Percentiles rank a stretch among this genome's conserved stretches.
Evolutionary conservation across 129 eudicot species (phyloP).

Genomic region (Pseudognaphalium luteoalbum): DNA sequence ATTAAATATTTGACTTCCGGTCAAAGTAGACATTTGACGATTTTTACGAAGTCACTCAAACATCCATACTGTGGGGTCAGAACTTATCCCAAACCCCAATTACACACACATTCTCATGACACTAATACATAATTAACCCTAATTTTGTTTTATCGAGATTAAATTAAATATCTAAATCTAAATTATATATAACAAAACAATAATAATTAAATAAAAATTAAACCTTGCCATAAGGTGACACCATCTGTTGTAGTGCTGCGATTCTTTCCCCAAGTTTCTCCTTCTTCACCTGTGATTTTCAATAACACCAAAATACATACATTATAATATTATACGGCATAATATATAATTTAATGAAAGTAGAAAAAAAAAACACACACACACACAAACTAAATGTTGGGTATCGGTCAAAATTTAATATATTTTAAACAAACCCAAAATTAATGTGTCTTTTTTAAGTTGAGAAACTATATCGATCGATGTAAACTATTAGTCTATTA

Average conservation of each 20-base stretch:
- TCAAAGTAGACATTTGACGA: slow-evolving; percentile 42
- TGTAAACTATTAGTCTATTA: background rate
- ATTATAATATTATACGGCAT: background rate
- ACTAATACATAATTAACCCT: slow-evolving; percentile 13
- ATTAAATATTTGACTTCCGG: slow-evolving; percentile 36
- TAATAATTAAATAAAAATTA: background rate
- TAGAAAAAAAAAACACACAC: background rate
- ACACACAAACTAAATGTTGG: background rate
- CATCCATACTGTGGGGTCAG: slow-evolving; percentile 46
- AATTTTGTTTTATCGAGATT: slow-evolving; percentile 19
- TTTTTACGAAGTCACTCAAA: slow-evolving; percentile 44
- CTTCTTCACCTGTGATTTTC: slow-evolving; percentile 46
- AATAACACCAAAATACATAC: background rate
- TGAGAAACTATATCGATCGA: background rate
- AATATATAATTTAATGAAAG: too few species aligned
- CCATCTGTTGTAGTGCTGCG: slow-evolving; percentile 70
- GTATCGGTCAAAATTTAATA: background rate
- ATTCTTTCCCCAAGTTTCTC: slow-evolving; percentile 88
- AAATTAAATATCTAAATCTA: background rate
- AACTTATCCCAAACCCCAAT: slow-evolving; percentile 33
- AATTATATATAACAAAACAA: background rate
- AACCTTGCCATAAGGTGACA: slow-evolving; percentile 89
- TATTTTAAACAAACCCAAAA: too few species aligned
- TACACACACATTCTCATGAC: slow-evolving; percentile 43
- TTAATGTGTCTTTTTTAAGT: background rate